These are phyloP conservation scores for Oropetium thomaeum DNA, from an alignment of 176 grass and related monocot genomes.

Conservation along the genomic window DNA sequence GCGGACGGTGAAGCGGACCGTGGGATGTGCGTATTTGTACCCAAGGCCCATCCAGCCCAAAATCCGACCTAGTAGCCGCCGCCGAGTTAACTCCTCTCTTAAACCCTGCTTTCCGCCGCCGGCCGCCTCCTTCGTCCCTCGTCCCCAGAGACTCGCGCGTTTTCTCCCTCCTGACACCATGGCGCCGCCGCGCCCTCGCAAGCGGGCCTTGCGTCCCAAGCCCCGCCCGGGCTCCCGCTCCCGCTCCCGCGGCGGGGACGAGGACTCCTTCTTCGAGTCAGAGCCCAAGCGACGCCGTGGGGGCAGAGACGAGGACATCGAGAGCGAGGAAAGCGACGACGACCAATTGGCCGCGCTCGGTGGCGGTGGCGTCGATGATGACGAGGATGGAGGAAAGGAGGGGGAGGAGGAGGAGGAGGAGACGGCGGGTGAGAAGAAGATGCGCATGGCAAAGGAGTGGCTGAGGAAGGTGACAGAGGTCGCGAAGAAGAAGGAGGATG, in stretches of 20 bases:
- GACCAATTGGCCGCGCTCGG: constrained; percentile 17
- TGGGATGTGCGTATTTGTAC: not conserved
- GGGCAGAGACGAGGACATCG: constrained; percentile 52
- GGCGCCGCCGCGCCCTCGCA: constrained; percentile 40
- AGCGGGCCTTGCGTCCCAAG: constrained; percentile 33
- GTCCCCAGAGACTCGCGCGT: not conserved
- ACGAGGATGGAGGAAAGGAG: constrained; percentile 34
- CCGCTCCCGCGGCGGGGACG: constrained; percentile 26
- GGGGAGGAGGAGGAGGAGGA: constrained; percentile 51
- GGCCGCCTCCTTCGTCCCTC: not conserved
- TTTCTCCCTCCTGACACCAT: not conserved
- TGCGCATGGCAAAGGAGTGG: constrained; percentile 67
- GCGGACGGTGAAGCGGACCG: too few species aligned
- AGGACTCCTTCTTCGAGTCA: constrained; percentile 81
- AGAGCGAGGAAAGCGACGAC: constrained; percentile 62
- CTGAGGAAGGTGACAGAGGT: constrained; percentile 47
- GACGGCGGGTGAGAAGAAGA: constrained; percentile 73
- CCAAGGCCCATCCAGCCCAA: not conserved
- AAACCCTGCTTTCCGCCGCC: constrained; percentile 35
- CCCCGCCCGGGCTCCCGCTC: constrained; percentile 15
- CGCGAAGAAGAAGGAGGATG: constrained; percentile 50
- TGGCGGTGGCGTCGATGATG: constrained; percentile 10
- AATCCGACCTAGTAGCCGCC: not conserved
- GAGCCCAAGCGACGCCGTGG: constrained; percentile 47
- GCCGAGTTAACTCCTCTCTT: not conserved